Evolutionary conservation across 169 alveolate species (phyloP), one percentile per base, ranked within the genome.

Genomic region (Plasmodium falciparum): DNA sequence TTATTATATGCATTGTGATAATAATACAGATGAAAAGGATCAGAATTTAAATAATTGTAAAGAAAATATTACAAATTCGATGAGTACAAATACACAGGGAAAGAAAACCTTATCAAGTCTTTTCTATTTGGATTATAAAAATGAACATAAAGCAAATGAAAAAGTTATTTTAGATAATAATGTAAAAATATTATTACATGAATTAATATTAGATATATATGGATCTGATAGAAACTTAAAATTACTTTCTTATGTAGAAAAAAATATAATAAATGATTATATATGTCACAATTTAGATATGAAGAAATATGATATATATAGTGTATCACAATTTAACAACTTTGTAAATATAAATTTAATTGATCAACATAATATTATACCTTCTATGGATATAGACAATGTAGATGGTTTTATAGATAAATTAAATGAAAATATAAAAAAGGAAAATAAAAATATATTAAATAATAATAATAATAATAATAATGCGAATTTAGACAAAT

Each of bases 191-290:
- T 13, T 83, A 11, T 61, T 83, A 43, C 80, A 83, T 62, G 91
- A 83, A 11, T 83, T 56, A 6, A 83, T 83, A 69, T 83, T 83
- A 58, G 85, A 83, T 49, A 61, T 69, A 13, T 83, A 83, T 56
- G 91, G 91, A 24, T 83, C 91, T 1, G 70, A 83, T n/a, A 83
- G 73, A 67, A 83, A 83, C 59, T 49, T 83, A 72, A 83, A 83
- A 62, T 20, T 83, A 20, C 52, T 83, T 5, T 43, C 91, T 26
- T 17, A 72, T 39, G 47, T 67, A 22, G 67, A 83, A 15, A 83
- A 83, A 69, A 83, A 83, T 43, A 29, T 83, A 22, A 22, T 83
- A 7, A 83, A 83, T 69, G 91, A 83, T 56, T 83, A 83, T 56
- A 63, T 83, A 29, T 56, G 83, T 26, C 73, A 83, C 54, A 83